Evolutionary conservation across 768 basidiomycete species (phyloP).

Genomic region (Udeniomyces megalosporus): DNA sequence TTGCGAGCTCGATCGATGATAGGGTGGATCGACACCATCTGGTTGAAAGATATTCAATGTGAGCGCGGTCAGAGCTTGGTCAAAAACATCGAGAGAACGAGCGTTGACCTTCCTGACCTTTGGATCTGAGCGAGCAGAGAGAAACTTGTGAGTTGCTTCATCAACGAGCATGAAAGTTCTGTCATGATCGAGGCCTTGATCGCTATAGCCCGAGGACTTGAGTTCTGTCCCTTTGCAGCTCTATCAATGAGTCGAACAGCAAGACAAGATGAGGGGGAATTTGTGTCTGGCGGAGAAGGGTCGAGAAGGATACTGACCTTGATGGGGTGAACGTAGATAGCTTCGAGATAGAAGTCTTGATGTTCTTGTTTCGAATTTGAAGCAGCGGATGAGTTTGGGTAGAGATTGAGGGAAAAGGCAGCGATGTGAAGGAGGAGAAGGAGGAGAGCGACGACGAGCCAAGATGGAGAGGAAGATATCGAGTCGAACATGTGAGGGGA

Average conservation of each 20-base stretch:
- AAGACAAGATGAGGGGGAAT: no score
- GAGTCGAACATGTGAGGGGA: no score
- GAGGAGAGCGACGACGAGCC: not conserved
- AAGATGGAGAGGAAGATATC: not conserved
- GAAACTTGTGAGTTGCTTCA: not conserved
- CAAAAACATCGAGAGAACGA: no score
- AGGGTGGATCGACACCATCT: not conserved
- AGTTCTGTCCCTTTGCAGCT: conserved; percentile 2
- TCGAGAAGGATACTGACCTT: not conserved
- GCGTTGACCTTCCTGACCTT: not conserved
- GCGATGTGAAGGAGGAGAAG: not conserved
- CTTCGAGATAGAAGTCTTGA: not conserved
- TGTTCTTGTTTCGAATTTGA: no score
- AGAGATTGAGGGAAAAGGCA: not conserved
- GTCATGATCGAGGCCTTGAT: conserved; percentile 1
- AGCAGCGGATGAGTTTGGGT: no score
- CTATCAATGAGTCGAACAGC: not conserved
- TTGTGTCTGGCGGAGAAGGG: not conserved
- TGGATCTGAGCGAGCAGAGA: not conserved
- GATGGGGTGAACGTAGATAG: conserved; percentile 3
- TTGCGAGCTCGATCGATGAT: not conserved
- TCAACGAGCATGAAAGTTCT: conserved; percentile 5
- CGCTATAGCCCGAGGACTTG: not conserved
- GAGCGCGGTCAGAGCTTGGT: no score
- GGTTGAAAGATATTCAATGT: no score